Base-by-base conservation (phyloP, 2,329 filamentous ascomycete genomes). In the Endoconidiophora laricicola region DNA sequence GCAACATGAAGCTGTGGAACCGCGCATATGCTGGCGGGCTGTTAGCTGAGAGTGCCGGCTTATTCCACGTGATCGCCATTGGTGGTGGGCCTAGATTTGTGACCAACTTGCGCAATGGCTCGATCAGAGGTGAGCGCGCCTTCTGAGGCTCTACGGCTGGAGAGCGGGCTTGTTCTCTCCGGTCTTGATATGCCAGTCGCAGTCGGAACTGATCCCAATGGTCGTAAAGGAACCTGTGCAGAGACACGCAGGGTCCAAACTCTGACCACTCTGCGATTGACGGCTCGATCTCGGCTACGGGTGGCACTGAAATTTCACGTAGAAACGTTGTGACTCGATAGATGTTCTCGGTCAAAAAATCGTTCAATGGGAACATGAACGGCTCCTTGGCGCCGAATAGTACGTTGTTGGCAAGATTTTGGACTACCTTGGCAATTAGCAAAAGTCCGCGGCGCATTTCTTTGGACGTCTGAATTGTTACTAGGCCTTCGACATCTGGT, bases 1-100 rank as follows among this genome's bases (percentile, higher is more conserved):
- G 73, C 43, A 83, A 69, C 79, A 83, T 83, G 57, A 83, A 83
- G 55, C 82, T 76, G 56, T 83, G 79, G 56, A 83, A 83, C 22
- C 78, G 69, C 2, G 78, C 81, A 59, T 83, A 83, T 5, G 74
- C 66, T 1, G 76, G 74, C 3, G 79, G 78, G 16, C 64, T 74
- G 55, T 82, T 83, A 23, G 70, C 61, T 1, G 76, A 74, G n/a
- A 83, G 75, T 46, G 74, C 71, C 7, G 79, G 79, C 46, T 78
- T 68, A 55, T 81, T 83, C 77, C 79, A 82, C 1, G 78, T 81
- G 5, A 83, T 75, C 42, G 79, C 78, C 55, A 83, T 66, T 1
- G 78, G 78, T 16, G 79, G 79, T 9, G 79, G 78, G 0, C 79
- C 79, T 20, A 83, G 67, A 50, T 79, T 81, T 10, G 74, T 72